Base-by-base conservation (phyloP, 306 rosid species). In the Prosopis cineraria region DNA sequence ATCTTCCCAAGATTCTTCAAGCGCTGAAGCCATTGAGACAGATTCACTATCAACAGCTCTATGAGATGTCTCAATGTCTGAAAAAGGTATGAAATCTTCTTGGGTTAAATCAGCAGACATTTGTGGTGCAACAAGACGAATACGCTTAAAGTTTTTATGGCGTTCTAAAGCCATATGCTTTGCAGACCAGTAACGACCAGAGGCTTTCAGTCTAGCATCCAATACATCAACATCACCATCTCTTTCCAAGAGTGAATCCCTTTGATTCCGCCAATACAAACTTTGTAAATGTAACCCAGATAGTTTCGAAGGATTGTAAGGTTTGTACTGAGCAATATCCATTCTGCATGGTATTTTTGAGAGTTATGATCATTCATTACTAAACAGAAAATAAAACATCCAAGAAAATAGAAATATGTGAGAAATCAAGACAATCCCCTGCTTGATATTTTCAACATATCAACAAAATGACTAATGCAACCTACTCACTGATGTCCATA, bases 1-100 rank as follows among this genome's bases (percentile, higher is more conserved):
- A 84, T 95, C 98, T 76, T 95, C 98, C 98, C 98, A 92, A 73
- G 98, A 95, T 85, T 95, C 95, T 83, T 92, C 98, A 12, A 89
- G 72, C 20, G 79, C 60, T 16, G 74, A 74, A 70, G 86, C n/a
- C 45, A 65, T 78, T 25, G 89, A 74, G 41, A 67, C 68, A 36
- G 85, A 74, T 20, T 71, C 80, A 72, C 75, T 56, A 47, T 56
- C 86, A 63, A 62, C 78, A 55, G 75, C 85, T 70, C 78, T 85
- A 60, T 70, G 76, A 31, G 89, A 86, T 78, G 86, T 53, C 68
- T 79, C 85, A 77, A 53, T 52, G 12, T 90, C 97, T 50, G 78
- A 78, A 40, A 94, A 80, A 72, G 97, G 91, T 76, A 94, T 80
- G 80, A 89, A 92, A 73, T 92, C 98, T 45, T 89, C 89, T 2